These are phyloP conservation scores for Gaertneriomyces sp. DNA, from an alignment of 192 early-diverging fungal genomes.

Conservation along the genomic window DNA sequence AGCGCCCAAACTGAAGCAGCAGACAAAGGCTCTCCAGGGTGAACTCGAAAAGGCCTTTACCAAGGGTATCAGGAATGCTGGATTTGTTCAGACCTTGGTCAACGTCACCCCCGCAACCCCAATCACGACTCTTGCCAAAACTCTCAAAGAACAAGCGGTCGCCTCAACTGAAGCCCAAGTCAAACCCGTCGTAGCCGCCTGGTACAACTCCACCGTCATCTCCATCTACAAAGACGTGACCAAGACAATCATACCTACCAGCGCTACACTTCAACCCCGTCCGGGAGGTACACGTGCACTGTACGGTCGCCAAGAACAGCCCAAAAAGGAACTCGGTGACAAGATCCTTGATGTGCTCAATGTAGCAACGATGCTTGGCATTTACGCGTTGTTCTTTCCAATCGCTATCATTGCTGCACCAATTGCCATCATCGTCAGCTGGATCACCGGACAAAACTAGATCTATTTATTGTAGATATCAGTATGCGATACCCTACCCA, in stretches of 20 bases:
- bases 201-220: conserved; percentile 8
- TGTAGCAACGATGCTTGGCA: conserved; percentile 1
- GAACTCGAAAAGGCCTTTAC: neutral
- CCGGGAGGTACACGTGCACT: neutral
- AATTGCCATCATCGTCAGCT: neutral
- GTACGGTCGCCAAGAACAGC: neutral
- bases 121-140: neutral
- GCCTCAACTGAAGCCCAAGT: neutral
- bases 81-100: neutral
- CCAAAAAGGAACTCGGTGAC: neutral
- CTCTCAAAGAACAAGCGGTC: neutral
- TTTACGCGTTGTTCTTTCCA: neutral
- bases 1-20: neutral
- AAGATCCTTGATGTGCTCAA: conserved; percentile 3
- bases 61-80: neutral
- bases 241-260: neutral
- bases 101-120: neutral
- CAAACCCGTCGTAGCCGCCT: neutral
- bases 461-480: too few species aligned
- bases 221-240: conserved; percentile 4
- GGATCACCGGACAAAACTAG: neutral
- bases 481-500: too few species aligned
- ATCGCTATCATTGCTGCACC: conserved; percentile 3
- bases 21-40: neutral
- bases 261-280: neutral